Evolutionary conservation across 257 asterid species (phyloP).

Genomic region (Agastache rugosa): DNA sequence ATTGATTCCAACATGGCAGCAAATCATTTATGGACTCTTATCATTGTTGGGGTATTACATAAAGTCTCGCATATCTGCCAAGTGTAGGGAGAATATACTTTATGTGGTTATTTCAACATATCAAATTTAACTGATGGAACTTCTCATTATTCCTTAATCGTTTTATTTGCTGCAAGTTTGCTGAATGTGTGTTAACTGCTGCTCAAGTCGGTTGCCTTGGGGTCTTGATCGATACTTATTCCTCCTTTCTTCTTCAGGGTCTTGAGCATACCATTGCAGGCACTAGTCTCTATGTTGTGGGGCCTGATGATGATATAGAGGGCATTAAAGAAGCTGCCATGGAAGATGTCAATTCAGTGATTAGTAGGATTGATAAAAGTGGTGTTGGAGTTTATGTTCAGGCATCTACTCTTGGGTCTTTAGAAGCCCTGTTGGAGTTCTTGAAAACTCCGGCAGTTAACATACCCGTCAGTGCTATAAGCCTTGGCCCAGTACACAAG

Average conservation of each 20-base stretch:
- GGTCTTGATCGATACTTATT: constrained; percentile 16
- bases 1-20: too few relatives aligned
- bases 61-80: not conserved
- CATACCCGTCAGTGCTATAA: constrained; percentile 96
- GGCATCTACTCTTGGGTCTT: constrained; percentile 97
- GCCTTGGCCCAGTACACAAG: constrained; percentile 93
- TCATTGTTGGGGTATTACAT: not conserved
- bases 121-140: not conserved
- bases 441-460: constrained; percentile 86
- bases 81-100: not conserved
- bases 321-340: constrained; percentile 78
- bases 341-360: constrained; percentile 94
- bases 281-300: constrained; percentile 85
- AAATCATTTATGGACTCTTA: too few relatives aligned
- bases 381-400: constrained; percentile 97
- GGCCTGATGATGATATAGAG: constrained; percentile 85
- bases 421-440: constrained; percentile 94
- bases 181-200: not conserved
- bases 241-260: constrained; percentile 55
- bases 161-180: not conserved
- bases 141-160: not conserved
- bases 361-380: constrained; percentile 86
- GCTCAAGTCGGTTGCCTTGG: constrained; percentile 21
- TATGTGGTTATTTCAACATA: not conserved
- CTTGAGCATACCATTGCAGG: constrained; percentile 99